phyloP scores from a whole-genome alignment of 495 filamentous ascomycete genomes.

The Talaromyces proteolyticus region DNA sequence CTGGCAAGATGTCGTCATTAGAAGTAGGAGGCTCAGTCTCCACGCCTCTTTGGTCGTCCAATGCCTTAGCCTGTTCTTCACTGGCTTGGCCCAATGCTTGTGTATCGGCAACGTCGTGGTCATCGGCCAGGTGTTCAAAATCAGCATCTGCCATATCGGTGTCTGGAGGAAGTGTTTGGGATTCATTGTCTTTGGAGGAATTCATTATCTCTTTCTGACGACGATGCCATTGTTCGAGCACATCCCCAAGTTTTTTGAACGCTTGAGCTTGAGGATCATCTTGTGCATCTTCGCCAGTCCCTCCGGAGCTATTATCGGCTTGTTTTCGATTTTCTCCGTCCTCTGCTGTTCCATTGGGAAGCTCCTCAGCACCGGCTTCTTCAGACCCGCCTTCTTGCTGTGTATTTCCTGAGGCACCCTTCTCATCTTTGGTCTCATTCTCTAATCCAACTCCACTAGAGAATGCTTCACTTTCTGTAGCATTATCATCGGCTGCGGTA shows the following conservation, averaged over 20 bases:
- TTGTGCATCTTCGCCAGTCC: slow-evolving; percentile 37
- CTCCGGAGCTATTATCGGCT: slow-evolving; percentile 12
- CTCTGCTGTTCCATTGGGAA: slow-evolving; percentile 34
- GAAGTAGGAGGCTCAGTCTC: slow-evolving; percentile 59
- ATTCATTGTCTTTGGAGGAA: slow-evolving; percentile 54
- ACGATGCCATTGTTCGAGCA: slow-evolving; percentile 88
- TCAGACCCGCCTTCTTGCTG: slow-evolving; percentile 44
- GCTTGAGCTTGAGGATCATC: slow-evolving; percentile 52
- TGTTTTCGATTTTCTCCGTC: slow-evolving; percentile 41
- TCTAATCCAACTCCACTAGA: slow-evolving; percentile 36
- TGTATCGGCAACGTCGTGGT: slow-evolving; percentile 70
- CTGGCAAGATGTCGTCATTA: slow-evolving; percentile 50
- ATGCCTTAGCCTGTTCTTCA: slow-evolving; percentile 73
- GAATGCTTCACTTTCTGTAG: slow-evolving; percentile 42
- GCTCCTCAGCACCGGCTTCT: slow-evolving; percentile 29
- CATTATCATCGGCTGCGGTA: slow-evolving; percentile 38
- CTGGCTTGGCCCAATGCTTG: slow-evolving; percentile 88
- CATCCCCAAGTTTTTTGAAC: slow-evolving; percentile 90
- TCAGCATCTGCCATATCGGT: slow-evolving; percentile 65
- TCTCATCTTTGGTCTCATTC: slow-evolving; percentile 53
- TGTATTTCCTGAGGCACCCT: slow-evolving; percentile 62
- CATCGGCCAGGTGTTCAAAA: slow-evolving; percentile 86
- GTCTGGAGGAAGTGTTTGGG: slow-evolving; percentile 46
- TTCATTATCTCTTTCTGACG: slow-evolving; percentile 73
- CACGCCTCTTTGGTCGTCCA: slow-evolving; percentile 81